A percentile compares a stretch with the other conserved stretches of the same genome.
Evolutionary conservation across 371 early-diverging fungal species (phyloP).

Genomic region (Funneliformis caledonium): DNA sequence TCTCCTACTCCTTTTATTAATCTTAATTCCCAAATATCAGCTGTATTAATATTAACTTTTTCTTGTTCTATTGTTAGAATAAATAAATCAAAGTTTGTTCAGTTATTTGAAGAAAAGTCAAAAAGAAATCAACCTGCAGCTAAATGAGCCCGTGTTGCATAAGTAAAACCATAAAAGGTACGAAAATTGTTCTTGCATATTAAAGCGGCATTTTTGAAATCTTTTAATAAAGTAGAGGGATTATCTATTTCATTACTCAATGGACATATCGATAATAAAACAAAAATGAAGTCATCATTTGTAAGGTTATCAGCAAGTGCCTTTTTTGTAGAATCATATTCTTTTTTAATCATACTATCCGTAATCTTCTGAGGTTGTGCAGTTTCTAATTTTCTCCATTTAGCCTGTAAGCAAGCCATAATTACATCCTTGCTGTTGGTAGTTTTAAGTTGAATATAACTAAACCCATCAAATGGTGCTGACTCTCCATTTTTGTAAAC

Average conservation of each 20-base stretch:
- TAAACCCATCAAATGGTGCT: too few species aligned
- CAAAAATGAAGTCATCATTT: not conserved
- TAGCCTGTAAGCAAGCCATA: not conserved
- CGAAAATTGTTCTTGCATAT: not conserved
- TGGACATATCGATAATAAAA: slow-evolving; percentile 8
- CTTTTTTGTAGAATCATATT: not conserved
- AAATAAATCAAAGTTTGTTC: too few species aligned
- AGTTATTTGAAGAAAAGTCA: too few species aligned
- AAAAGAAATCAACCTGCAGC: too few species aligned
- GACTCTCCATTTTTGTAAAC: too few species aligned
- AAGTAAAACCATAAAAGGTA: slow-evolving; percentile 14
- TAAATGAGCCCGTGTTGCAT: not conserved
- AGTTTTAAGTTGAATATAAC: too few species aligned
- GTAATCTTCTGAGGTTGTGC: not conserved
- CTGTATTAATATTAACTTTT: not conserved
- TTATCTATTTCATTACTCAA: too few species aligned
- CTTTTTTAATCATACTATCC: slow-evolving; percentile 7
- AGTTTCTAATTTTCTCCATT: slow-evolving; percentile 12
- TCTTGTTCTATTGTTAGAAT: too few species aligned
- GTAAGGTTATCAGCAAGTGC: not conserved
- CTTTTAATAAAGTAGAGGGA: too few species aligned
- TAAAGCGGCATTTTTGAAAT: not conserved
- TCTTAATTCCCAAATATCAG: not conserved
- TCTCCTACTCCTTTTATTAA: not conserved
- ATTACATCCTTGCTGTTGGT: not conserved